Base-by-base conservation (phyloP, 2,329 filamentous ascomycete species). In the Colletotrichum kahawae region DNA sequence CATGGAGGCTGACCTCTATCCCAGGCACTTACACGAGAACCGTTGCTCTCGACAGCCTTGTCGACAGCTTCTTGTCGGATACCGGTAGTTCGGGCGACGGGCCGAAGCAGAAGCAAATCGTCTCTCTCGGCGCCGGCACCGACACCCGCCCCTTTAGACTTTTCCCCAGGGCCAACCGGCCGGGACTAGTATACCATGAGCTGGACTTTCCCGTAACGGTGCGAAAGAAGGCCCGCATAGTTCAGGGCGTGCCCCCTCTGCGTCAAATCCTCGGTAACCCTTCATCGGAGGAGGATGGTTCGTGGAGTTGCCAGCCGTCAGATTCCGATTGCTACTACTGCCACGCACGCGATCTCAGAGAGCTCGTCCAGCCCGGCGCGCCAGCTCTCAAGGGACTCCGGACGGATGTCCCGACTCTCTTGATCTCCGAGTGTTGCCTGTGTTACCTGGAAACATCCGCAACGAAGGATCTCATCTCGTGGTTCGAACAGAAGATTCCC, bases 341-440 rank as follows among this genome's bases (percentile, higher is more conserved):
- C 68, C 93, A 95, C 76, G 90, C 92, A 1, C 81, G 95, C 51
- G 95, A 98, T 82, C 88, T 98, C 7, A 91, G 95, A 64, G 85
- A 88, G 13, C 83, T 96, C 7, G 82, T 86, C 18, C 68, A 77
- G 14, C 76, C 77, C 9, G 76, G 78, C 31, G 72, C 81, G 31
- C 48, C 38, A 21, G 31, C 60, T 31, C 51, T 77, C 14, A 56
- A 43, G 31, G 88, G 88, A 79, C 78, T 92, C 86, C 79, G 90
- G 86, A 81, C 84, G 78, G 79, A 91, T 81, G 29, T 95, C 0
- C 95, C 97, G 0, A 99, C 97, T 0, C 86, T 99, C 10, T 85
- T 99, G 29, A 89, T 99, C 8, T 98, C 96, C 0, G 97, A 99
- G 84, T 98, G 97, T 88, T 99, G 97, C 82, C 90, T 99, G 36